Percentiles rank a stretch among this genome's conserved stretches.
These are phyloP conservation scores for Buxus sempervirens DNA, from an alignment of 164 flowering plant species.

Conservation along the genomic window DNA sequence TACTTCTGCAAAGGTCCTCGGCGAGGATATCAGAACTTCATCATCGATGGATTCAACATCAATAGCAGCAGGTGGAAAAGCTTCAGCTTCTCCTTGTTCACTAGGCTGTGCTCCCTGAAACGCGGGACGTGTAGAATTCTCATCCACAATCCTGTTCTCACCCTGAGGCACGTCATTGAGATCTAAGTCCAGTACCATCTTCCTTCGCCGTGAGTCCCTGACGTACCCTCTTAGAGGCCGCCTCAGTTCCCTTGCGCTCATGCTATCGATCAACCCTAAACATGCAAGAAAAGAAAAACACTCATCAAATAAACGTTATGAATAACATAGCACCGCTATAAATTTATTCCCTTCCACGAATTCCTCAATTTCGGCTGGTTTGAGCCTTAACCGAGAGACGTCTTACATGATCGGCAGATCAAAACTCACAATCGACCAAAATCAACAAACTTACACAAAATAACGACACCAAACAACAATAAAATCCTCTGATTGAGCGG, in stretches of 20 bases:
- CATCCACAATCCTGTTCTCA: background rate
- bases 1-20: slow-evolving; percentile 4
- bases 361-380: background rate
- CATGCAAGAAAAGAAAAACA: background rate
- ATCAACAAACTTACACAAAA: background rate
- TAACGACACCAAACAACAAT: background rate
- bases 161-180: slow-evolving; percentile 2
- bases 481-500: background rate
- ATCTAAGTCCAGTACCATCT: slow-evolving; percentile 10
- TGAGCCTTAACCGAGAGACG: background rate
- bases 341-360: background rate
- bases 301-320: background rate
- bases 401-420: background rate
- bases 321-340: too few relatives aligned
- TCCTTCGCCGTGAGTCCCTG: background rate
- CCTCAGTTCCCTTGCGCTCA: background rate
- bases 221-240: background rate
- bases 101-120: background rate
- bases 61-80: background rate
- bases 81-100: background rate
- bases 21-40: background rate
- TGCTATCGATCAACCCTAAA: background rate
- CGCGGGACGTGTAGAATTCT: background rate
- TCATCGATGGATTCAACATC: slow-evolving; percentile 5
- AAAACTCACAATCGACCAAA: background rate